Base-by-base conservation (phyloP, 352 stramenopile species). In the Pythium aristosporum region DNA sequence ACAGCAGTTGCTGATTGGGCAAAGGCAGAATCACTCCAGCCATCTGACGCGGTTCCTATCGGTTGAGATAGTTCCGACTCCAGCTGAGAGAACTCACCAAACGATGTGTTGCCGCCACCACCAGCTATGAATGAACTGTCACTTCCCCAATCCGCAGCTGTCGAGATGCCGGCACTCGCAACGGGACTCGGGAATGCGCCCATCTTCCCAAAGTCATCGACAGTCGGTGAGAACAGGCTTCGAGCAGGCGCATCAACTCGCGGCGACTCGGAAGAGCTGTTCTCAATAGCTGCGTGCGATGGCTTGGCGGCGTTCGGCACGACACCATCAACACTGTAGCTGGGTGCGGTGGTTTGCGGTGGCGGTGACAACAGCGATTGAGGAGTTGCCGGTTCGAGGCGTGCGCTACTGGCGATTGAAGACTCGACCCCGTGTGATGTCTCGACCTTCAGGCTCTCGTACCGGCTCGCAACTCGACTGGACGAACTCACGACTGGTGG, bases 141-240 rank as follows among this genome's bases (percentile, higher is more conserved):
- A 20, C 32, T 48, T 5, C 50, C 50, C 59, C 59, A 66, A 18
- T 48, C 57, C 10, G 39, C 50, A 13, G 50, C 54, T 3, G 49
- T 46, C 18, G 52, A 49, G 18, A 55, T 51, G 44, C 37, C 63
- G 3, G 56, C 57, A 50, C 43, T 66, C 21, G 57, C 57, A 3
- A 66, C 15, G 10, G 64, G 64, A 42, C 58, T 66, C 4, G 34
- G 43, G 23, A 71, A 71, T n/a, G 20, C 46, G 3, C 30, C 46
- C 63, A 46, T 62, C 20, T 53, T 66, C 1, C 46, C 54, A 46
- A 63, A 23, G 16, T 71, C 65, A 15, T 67, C 58, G 1, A 63
- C 57, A 25, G 65, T 71, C 16, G 65, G 65, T 3, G 65, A 71
- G 42, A 71, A 71, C 20, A 71, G 36, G 49, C 65, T 71, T 47